Percentiles rank a stretch among this genome's conserved stretches.
These are phyloP conservation scores for Ceratobasidium sp. DNA, from an alignment of 1,284 basidiomycete species.

Conservation along the genomic window DNA sequence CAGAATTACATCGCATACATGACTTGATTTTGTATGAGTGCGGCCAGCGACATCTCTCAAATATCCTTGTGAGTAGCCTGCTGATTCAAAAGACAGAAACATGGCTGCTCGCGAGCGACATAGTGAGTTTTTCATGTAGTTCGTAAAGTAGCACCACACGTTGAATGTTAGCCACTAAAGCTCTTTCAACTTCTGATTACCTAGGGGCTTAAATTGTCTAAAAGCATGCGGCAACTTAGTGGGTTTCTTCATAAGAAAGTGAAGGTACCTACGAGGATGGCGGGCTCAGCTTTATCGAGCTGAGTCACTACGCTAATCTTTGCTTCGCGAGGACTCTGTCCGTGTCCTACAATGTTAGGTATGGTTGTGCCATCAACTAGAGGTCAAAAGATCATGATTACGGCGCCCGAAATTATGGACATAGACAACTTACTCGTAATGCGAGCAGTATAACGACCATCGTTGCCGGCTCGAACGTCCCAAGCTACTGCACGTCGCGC, in stretches of 20 bases:
- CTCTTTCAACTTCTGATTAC: too few species aligned
- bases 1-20: too few species aligned
- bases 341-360: background rate
- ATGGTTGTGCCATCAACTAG: background rate
- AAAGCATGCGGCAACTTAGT: too few species aligned
- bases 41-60: too few species aligned
- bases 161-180: too few species aligned
- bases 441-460: background rate
- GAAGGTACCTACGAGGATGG: background rate
- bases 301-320: background rate
- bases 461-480: background rate
- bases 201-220: too few species aligned
- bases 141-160: too few species aligned
- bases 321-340: background rate
- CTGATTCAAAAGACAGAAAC: too few species aligned
- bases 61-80: too few species aligned
- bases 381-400: background rate
- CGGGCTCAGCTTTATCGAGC: constrained; percentile 22
- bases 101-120: too few species aligned
- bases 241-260: background rate
- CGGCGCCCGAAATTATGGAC: background rate
- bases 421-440: background rate
- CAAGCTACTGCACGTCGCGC: background rate
- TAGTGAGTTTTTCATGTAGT: too few species aligned
- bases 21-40: too few species aligned